Evolutionary conservation across 345 rosid species (phyloP).

Genomic region (Odontarrhena argentea): DNA sequence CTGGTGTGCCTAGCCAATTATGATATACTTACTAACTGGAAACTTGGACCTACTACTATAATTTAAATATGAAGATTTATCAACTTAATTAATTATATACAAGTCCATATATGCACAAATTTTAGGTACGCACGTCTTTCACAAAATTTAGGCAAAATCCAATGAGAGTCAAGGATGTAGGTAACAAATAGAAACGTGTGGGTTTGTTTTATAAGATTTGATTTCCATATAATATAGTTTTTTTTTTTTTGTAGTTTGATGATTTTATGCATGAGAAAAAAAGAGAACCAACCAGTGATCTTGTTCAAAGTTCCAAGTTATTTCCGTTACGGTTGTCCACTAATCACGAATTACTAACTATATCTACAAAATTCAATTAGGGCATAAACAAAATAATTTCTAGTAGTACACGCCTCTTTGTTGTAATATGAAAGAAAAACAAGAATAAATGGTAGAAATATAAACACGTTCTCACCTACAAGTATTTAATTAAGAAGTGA

Average conservation of each 20-base stretch:
- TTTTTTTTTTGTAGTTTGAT: neutral
- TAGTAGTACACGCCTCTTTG: no score
- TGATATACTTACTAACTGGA: neutral
- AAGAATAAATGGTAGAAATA: no score
- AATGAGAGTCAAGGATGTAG: slow-evolving; percentile 6
- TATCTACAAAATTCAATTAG: neutral
- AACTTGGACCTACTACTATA: neutral
- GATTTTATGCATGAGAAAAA: neutral
- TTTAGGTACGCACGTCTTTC: slow-evolving; percentile 19
- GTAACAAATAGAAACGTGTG: slow-evolving; percentile 18
- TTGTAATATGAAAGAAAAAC: no score
- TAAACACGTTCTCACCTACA: no score
- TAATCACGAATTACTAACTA: neutral
- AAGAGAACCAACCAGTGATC: no score
- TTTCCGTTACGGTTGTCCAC: neutral
- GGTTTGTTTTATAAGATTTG: slow-evolving; percentile 2
- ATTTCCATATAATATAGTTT: neutral
- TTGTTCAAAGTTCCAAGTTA: neutral
- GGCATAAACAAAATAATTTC: no score
- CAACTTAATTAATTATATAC: neutral
- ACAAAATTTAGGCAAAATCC: slow-evolving; percentile 14
- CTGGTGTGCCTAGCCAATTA: neutral
- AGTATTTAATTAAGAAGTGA: no score
- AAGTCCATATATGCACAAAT: neutral
- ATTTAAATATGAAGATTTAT: neutral